phyloP scores from a whole-genome alignment of 2,329 filamentous ascomycete species.

The Scedosporium apiospermum region DNA sequence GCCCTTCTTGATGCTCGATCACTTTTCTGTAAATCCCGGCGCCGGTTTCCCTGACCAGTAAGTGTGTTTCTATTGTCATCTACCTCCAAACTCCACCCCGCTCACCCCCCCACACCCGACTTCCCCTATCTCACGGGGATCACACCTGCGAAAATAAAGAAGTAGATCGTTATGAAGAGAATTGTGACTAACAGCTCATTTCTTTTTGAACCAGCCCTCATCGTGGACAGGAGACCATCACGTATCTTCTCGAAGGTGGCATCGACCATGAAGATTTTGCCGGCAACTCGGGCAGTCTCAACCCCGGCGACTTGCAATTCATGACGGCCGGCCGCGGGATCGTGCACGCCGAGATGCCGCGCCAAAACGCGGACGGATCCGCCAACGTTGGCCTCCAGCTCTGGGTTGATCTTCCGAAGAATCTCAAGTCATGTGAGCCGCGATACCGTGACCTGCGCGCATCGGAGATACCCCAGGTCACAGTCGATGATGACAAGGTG shows the following conservation, averaged over 20 bases:
- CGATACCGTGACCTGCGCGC: slow-evolving; percentile 80
- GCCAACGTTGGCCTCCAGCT: slow-evolving; percentile 84
- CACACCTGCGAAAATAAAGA: not conserved
- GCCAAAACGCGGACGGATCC: slow-evolving; percentile 63
- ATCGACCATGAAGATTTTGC: slow-evolving; percentile 92
- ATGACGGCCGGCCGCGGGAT: slow-evolving; percentile 93
- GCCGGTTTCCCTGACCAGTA: slow-evolving; percentile 84
- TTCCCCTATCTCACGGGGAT: not conserved
- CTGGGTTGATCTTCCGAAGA: slow-evolving; percentile 82
- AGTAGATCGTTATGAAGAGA: not conserved
- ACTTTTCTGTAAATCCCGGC: slow-evolving; percentile 71
- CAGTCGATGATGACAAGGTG: slow-evolving; percentile 62
- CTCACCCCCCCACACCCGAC: not conserved
- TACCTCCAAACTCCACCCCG: not conserved
- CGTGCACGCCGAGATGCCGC: slow-evolving; percentile 93
- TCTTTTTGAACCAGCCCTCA: slow-evolving; percentile 33
- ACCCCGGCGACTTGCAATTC: slow-evolving; percentile 86
- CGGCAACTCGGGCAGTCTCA: slow-evolving; percentile 74
- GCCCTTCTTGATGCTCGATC: slow-evolving; percentile 93
- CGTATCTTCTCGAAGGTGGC: slow-evolving; percentile 76
- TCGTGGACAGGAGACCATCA: slow-evolving; percentile 79
- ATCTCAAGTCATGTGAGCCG: slow-evolving; percentile 81
- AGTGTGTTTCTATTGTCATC: slow-evolving; percentile 9
- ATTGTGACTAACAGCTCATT: slow-evolving; percentile 2
- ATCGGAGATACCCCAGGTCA: slow-evolving; percentile 67